These are phyloP conservation scores for Nakaseomyces glabratus DNA, from an alignment of 1,139 yeast species.

Conservation along the genomic window DNA sequence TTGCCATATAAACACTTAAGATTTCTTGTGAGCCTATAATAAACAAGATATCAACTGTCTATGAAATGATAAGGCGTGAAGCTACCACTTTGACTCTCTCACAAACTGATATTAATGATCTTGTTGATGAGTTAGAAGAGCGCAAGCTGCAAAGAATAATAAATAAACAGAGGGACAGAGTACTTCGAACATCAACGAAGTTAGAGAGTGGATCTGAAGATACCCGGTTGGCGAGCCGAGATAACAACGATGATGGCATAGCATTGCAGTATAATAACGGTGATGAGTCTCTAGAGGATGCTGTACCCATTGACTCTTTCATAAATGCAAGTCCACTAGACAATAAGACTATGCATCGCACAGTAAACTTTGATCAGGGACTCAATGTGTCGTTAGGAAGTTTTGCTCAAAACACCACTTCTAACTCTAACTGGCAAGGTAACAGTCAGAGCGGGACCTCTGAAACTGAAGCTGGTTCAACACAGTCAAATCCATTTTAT, in stretches of 20 bases:
- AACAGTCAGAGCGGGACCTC: not conserved
- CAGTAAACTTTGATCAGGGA: not conserved
- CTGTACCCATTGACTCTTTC: constrained; percentile 4
- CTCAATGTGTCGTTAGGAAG: constrained; percentile 1
- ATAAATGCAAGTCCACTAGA: constrained; percentile 3
- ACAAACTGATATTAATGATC: constrained; percentile 14
- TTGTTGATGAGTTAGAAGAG: constrained; percentile 16
- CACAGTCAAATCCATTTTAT: constrained; percentile 5
- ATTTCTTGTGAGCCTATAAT: not conserved
- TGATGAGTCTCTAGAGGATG: constrained; percentile 4
- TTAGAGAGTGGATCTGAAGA: constrained; percentile 1
- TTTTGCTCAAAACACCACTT: constrained; percentile 1
- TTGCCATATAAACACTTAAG: not conserved
- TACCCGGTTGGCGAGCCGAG: no score
- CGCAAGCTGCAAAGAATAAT: constrained; percentile 10
- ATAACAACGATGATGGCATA: not conserved
- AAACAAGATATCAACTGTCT: not conserved
- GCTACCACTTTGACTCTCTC: constrained; percentile 14
- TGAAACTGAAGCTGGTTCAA: not conserved
- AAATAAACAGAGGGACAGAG: constrained; percentile 2
- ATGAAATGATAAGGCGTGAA: constrained; percentile 15
- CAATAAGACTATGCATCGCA: not conserved
- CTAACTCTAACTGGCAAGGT: not conserved
- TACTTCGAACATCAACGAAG: constrained; percentile 6
- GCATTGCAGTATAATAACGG: not conserved